Conservation (phyloP, 176 grass and related monocot species). For the Secale cereale region DNA sequence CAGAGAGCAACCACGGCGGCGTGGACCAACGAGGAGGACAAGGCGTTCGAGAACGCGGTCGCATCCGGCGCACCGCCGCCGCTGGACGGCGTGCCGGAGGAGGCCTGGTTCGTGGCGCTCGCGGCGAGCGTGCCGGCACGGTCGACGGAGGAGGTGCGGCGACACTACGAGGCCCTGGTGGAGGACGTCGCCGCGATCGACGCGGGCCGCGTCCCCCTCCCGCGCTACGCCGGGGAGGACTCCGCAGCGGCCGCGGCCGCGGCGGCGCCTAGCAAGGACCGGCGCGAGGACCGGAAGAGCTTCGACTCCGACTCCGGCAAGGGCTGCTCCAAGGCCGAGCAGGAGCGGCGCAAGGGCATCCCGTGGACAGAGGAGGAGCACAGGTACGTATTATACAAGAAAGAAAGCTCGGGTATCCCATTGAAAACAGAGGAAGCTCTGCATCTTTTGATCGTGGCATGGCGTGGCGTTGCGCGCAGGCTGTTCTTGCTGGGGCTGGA, state of each 20-base stretch:
- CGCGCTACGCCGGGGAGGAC: conserved; percentile 50
- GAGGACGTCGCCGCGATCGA: conserved; percentile 91
- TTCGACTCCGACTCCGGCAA: conserved; percentile 54
- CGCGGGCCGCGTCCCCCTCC: conserved; percentile 66
- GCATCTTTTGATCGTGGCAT: background rate
- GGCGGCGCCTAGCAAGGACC: too few species aligned
- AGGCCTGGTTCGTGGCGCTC: conserved; percentile 56
- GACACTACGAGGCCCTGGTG: conserved; percentile 72
- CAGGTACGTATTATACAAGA: conserved; percentile 35
- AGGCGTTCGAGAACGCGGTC: conserved; percentile 91
- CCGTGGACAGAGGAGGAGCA: conserved; percentile 99
- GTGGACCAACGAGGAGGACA: conserved; percentile 87
- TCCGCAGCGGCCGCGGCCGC: fast-evolving
- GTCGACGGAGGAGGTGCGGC: conserved; percentile 65
- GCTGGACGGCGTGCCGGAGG: conserved; percentile 28
- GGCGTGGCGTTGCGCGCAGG: background rate
- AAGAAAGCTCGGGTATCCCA: background rate
- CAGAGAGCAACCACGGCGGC: background rate
- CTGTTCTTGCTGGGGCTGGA: conserved; percentile 87
- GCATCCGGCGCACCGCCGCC: conserved; percentile 35
- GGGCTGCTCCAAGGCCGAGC: conserved; percentile 78
- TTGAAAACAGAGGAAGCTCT: background rate
- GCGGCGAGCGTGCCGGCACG: conserved; percentile 50
- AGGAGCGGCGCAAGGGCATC: conserved; percentile 92
- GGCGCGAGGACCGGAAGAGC: conserved; percentile 39